A percentile compares a stretch with the other conserved stretches of the same genome.
These are phyloP conservation scores for Scheffersomyces stambukii DNA, from an alignment of 1,139 yeast genomes.

Conservation along the genomic window DNA sequence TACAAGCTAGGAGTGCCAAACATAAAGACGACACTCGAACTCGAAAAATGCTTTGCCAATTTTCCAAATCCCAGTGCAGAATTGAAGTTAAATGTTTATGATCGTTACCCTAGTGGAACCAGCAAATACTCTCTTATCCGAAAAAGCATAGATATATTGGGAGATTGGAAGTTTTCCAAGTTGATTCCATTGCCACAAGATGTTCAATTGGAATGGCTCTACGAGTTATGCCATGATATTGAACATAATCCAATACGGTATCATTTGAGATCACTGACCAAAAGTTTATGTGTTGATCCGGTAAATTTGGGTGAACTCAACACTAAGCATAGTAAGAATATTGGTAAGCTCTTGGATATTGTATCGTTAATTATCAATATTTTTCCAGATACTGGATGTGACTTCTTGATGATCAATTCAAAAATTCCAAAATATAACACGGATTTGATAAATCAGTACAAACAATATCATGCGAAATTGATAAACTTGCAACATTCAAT, in stretches of 20 bases:
- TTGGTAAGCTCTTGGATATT: conserved; percentile 25
- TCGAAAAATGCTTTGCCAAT: conserved; percentile 25
- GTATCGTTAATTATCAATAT: conserved; percentile 28
- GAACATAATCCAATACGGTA: conserved; percentile 46
- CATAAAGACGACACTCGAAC: conserved; percentile 27
- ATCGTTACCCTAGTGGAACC: conserved; percentile 53
- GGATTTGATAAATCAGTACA: conserved; percentile 19
- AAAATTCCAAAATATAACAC: conserved; percentile 39
- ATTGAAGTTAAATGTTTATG: conserved; percentile 36
- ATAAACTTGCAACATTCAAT: conserved; percentile 22
- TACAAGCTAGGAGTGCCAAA: conserved; percentile 41
- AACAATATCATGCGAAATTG: conserved; percentile 20
- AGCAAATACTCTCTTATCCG: conserved; percentile 45
- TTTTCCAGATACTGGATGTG: conserved; percentile 34
- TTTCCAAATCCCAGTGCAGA: conserved; percentile 45
- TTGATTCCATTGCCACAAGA: conserved; percentile 21
- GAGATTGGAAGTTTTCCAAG: conserved; percentile 19
- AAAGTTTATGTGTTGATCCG: conserved; percentile 33
- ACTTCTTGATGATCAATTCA: conserved; percentile 35
- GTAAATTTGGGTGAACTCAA: conserved; percentile 35
- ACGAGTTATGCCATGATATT: conserved; percentile 41
- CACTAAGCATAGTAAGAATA: conserved; percentile 16
- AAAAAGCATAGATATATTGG: conserved; percentile 33
- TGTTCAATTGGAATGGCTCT: conserved; percentile 30
- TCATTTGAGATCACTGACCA: conserved; percentile 43